Evolutionary conservation across 2,329 filamentous ascomycete genomes (phyloP).

Genomic region (Cordyceps cateniannulata): DNA sequence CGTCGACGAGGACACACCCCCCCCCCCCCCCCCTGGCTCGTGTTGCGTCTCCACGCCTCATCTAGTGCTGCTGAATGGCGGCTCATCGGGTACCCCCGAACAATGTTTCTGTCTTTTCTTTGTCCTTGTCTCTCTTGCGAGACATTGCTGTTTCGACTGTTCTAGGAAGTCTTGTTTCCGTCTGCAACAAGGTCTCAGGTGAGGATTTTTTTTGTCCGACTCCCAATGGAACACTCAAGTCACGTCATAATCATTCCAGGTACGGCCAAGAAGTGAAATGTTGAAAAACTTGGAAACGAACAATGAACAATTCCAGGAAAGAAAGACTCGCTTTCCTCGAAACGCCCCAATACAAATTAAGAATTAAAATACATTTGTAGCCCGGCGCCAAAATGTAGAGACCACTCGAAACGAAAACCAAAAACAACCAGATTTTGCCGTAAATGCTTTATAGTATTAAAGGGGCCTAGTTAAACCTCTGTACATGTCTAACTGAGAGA

Average conservation of each 20-base stretch:
- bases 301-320: slow-evolving; percentile 8
- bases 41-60: not conserved
- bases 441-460: slow-evolving; percentile 24
- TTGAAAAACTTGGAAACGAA: not conserved
- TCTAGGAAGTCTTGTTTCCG: not conserved
- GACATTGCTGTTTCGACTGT: not conserved
- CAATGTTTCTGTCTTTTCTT: not conserved
- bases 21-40: too few species aligned
- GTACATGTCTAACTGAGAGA: slow-evolving; percentile 29
- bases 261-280: not conserved
- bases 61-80: not conserved
- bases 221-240: not conserved
- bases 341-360: slow-evolving; percentile 35
- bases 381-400: slow-evolving; percentile 15
- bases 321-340: slow-evolving; percentile 12
- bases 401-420: slow-evolving; percentile 1
- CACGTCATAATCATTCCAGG: not conserved
- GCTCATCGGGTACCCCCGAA: not conserved
- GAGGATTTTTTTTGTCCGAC: not conserved
- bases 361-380: slow-evolving; percentile 38
- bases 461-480: slow-evolving; percentile 30
- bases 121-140: not conserved
- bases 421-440: slow-evolving; percentile 10
- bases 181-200: slow-evolving; percentile 1
- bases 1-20: not conserved